These are phyloP conservation scores for Paramarasmius palmivorus DNA, from an alignment of 1,284 basidiomycete genomes.

Conservation along the genomic window DNA sequence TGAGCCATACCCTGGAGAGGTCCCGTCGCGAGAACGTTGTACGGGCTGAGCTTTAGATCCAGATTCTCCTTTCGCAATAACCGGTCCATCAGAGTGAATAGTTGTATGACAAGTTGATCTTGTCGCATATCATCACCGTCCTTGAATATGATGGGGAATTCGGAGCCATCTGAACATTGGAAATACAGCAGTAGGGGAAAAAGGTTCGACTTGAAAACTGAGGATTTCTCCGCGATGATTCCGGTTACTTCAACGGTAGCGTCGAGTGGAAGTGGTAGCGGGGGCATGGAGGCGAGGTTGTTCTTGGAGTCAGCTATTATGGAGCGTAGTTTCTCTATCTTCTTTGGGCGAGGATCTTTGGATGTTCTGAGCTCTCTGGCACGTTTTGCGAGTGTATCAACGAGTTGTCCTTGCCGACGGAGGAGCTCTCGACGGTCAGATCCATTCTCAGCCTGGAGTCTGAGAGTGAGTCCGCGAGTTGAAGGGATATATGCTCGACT, in stretches of 20 bases:
- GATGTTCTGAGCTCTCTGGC: conserved; percentile 87
- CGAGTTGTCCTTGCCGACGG: conserved; percentile 82
- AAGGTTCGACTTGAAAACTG: conserved; percentile 97
- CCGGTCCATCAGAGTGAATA: conserved; percentile 97
- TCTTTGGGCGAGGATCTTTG: conserved; percentile 93
- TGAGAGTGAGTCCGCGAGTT: conserved; percentile 12
- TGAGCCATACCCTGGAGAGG: conserved; percentile 94
- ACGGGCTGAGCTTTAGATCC: conserved; percentile 91
- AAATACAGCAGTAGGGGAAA: conserved; percentile 92
- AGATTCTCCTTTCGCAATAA: conserved; percentile 93
- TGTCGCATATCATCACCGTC: conserved; percentile 98
- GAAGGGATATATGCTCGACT: conserved; percentile 6
- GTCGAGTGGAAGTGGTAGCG: conserved; percentile 88
- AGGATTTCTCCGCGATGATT: conserved; percentile 88
- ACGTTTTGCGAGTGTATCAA: conserved; percentile 80
- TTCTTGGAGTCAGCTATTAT: conserved; percentile 87
- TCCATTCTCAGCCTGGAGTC: conserved; percentile 65
- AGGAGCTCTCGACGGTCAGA: conserved; percentile 80
- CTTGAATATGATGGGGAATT: conserved; percentile 97
- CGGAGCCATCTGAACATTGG: conserved; percentile 71
- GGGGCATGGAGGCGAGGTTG: conserved; percentile 70
- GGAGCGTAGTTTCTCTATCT: conserved; percentile 91
- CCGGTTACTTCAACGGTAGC: conserved; percentile 82
- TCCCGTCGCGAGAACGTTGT: conserved; percentile 93
- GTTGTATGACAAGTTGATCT: conserved; percentile 95